phyloP scores from a whole-genome alignment of 169 alveolate genomes.

The Perkinsus chesapeaki region DNA sequence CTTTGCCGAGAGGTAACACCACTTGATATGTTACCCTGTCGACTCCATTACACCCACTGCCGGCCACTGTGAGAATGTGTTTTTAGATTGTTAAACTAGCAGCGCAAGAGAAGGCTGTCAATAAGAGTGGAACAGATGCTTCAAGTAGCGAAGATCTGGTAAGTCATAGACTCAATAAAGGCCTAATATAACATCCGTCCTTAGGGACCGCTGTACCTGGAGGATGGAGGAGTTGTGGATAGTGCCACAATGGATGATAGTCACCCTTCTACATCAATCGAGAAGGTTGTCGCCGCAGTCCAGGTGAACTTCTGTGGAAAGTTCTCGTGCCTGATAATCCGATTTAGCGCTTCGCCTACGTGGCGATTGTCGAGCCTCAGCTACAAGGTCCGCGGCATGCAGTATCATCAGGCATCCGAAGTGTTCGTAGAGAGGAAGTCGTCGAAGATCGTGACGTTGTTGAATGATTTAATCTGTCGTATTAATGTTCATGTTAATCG shows the following conservation, averaged over 20 bases:
- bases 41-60: neutral
- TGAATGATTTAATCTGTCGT: neutral
- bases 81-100: neutral
- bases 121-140: neutral
- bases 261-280: neutral
- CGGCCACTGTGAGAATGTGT: too few relatives aligned
- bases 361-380: neutral
- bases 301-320: too few relatives aligned
- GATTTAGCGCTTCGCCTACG: neutral
- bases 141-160: neutral
- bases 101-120: neutral
- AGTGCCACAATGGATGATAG: neutral
- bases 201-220: neutral
- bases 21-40: neutral
- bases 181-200: neutral
- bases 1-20: neutral
- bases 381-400: neutral
- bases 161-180: neutral
- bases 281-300: neutral
- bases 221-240: neutral
- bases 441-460: neutral
- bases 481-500: neutral
- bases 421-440: neutral
- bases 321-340: too few relatives aligned
- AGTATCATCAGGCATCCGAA: neutral